Percentiles rank a stretch among this genome's conserved stretches.
Conservation (phyloP, 192 early-diverging fungal species). For the Spizellomyces sp. region DNA sequence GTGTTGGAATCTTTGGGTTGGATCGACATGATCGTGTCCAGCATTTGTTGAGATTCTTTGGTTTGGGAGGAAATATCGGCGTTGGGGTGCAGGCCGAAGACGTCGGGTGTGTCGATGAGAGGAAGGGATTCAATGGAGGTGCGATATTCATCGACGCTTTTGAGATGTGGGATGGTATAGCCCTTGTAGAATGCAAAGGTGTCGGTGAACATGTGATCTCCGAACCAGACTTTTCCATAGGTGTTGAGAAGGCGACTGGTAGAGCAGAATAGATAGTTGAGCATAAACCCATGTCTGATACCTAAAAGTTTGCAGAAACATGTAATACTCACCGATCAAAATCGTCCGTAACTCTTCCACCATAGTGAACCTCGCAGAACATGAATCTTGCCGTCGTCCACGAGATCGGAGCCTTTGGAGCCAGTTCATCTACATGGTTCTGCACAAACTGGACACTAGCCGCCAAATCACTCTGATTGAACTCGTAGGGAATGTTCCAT, state of each 20-base stretch:
- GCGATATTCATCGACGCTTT: constrained; percentile 65
- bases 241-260: constrained; percentile 50
- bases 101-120: constrained; percentile 64
- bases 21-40: constrained; percentile 68
- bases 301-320: background rate
- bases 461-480: constrained; percentile 68
- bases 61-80: constrained; percentile 67
- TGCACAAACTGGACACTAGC: constrained; percentile 69
- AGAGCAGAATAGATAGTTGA: constrained; percentile 14
- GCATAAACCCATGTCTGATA: constrained; percentile 6
- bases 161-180: constrained; percentile 65
- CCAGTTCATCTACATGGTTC: constrained; percentile 69
- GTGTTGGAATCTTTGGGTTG: constrained; percentile 65
- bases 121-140: constrained; percentile 61
- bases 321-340: constrained; percentile 52
- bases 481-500: constrained; percentile 74
- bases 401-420: constrained; percentile 61
- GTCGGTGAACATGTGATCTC: constrained; percentile 69
- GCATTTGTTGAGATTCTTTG: constrained; percentile 62
- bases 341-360: constrained; percentile 67
- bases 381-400: constrained; percentile 67
- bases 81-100: constrained; percentile 68
- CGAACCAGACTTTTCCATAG: constrained; percentile 71
- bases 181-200: constrained; percentile 68
- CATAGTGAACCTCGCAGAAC: constrained; percentile 73